Evolutionary conservation across 345 rosid genomes (phyloP), one percentile per base, ranked within the genome.

Genomic region (Boechera divaricarpa): DNA sequence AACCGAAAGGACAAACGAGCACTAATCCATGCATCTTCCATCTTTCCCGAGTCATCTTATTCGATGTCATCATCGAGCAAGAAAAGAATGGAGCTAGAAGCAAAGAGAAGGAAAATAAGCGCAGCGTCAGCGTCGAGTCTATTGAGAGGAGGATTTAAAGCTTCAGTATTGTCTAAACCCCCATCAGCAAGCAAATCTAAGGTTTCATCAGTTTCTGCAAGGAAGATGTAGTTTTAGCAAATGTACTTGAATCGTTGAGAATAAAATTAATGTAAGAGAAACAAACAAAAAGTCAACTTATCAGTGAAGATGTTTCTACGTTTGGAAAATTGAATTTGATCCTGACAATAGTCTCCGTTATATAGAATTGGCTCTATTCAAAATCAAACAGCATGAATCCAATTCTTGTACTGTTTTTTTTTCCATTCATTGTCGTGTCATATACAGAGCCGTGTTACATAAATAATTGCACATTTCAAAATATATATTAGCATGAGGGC

Each of bases 1-100:
- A 93, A 90, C n/a, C 83, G 85, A 73, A 91, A 74, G 81, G 87
- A 92, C 28, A 93, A 93, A 77, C 85, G 97, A 57, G 97, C 93
- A 5, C 63, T 86, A 73, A 91, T 93, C 56, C 83, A 82, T 53
- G 76, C 90, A n/a, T 72, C 91, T 42, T 88, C 98, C 13, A 93
- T 96, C 7, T 96, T 96, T 77, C 78, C 89, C 0, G 85, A 77
- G 24, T 81, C 96, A 68, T 81, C 86, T 2, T 77, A 63, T 52
- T 67, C 85, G 3, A 58, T 49, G 73, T 75, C 85, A 48, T 5
- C 76, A 9, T 67, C 86, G 4, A 84, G 81, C 81, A 83, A 84
- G 83, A 88, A 84, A 70, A 84, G 80, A 21, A 12, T 84, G 86
- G 90, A 87, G 70, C 85, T 93, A 16, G 97, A 87, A 75, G 81